Evolutionary conservation across 805 yeast species (phyloP).

Genomic region (Wickerhamiella shivajii): DNA sequence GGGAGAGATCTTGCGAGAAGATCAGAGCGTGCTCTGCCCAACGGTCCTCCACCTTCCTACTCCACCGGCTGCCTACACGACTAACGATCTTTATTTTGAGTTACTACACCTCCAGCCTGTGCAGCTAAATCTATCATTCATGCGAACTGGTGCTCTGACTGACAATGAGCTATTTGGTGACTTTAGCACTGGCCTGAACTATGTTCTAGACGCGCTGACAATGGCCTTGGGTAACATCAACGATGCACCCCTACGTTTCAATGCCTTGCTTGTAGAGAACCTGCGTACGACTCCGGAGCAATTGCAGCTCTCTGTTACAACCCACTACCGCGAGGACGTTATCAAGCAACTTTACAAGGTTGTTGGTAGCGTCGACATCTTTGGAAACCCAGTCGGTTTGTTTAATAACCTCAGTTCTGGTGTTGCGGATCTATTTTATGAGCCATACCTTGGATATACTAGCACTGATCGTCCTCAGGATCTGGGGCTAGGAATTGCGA

Average conservation of each 20-base stretch:
- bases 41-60: conserved; percentile 53
- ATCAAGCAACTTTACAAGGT: conserved; percentile 84
- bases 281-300: conserved; percentile 73
- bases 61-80: conserved; percentile 40
- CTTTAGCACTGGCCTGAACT: conserved; percentile 18
- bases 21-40: conserved; percentile 43
- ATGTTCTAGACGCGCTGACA: conserved; percentile 70
- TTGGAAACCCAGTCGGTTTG: conserved; percentile 95
- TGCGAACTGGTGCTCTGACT: conserved; percentile 44
- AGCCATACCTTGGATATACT: conserved; percentile 90
- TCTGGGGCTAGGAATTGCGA: conserved; percentile 85
- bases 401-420: conserved; percentile 91
- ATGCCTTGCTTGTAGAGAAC: conserved; percentile 78
- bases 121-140: conserved; percentile 76
- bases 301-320: conserved; percentile 50
- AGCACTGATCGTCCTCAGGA: conserved; percentile 94
- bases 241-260: conserved; percentile 86
- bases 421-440: conserved; percentile 89
- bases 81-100: conserved; percentile 79
- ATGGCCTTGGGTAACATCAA: conserved; percentile 96
- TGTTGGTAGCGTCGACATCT: conserved; percentile 87
- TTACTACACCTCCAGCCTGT: conserved; percentile 86
- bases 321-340: conserved; percentile 87
- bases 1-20: conserved; percentile 11
- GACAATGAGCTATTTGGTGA: conserved; percentile 44